Conservation (phyloP, 75 land plant species). For the Gnetum montanum region DNA sequence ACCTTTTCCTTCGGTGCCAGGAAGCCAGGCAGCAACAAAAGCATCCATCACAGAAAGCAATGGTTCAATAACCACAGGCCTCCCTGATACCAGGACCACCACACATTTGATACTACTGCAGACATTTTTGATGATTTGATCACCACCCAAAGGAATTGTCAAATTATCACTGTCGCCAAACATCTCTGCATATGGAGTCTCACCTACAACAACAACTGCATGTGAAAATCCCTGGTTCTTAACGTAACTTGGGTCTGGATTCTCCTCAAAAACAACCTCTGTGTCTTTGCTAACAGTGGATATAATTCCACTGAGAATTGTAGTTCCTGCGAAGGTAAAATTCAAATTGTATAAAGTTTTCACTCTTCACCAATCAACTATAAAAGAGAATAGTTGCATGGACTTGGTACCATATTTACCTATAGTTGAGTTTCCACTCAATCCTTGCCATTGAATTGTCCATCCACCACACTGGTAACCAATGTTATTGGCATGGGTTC, state of each 20-base stretch:
- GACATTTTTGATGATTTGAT: slow-evolving; percentile 31
- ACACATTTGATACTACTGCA: slow-evolving; percentile 54
- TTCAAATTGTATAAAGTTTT: too few relatives aligned
- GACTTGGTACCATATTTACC: too few relatives aligned
- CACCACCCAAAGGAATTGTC: slow-evolving; percentile 47
- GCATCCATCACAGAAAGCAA: slow-evolving; percentile 41
- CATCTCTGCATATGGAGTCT: slow-evolving; percentile 56
- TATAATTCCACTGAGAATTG: slow-evolving; percentile 43
- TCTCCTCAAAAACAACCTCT: slow-evolving; percentile 36
- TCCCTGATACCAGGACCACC: slow-evolving; percentile 67
- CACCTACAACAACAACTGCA: slow-evolving; percentile 71
- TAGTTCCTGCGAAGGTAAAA: slow-evolving; percentile 36
- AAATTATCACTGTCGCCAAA: slow-evolving; percentile 57
- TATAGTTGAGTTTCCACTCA: slow-evolving; percentile 37
- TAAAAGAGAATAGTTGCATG: too few relatives aligned
- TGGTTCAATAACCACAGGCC: slow-evolving; percentile 68
- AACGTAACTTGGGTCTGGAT: slow-evolving; percentile 31
- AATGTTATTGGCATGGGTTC: slow-evolving; percentile 69
- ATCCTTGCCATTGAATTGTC: slow-evolving; percentile 81
- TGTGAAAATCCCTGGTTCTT: slow-evolving; percentile 22
- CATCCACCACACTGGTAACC: slow-evolving; percentile 89
- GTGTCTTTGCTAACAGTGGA: slow-evolving; percentile 36
- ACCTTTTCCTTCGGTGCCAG: slow-evolving; percentile 76
- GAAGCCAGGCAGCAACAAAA: slow-evolving; percentile 84
- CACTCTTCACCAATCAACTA: too few relatives aligned